Evolutionary conservation across 2,329 filamentous ascomycete genomes (phyloP).

Genomic region (Xylaria sp.): DNA sequence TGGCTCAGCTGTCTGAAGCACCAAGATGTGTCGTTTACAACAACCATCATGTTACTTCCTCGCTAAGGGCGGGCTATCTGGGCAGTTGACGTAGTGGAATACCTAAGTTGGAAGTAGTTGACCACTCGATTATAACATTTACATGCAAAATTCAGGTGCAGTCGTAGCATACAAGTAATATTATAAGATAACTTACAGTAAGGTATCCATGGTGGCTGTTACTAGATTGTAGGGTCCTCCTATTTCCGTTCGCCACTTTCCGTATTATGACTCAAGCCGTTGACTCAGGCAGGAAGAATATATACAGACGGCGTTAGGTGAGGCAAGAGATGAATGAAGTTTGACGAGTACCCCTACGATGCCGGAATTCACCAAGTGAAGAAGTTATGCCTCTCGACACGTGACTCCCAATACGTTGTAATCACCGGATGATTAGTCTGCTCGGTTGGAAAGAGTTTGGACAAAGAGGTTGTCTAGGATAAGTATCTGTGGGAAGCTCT

Average conservation of each 20-base stretch:
- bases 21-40: background rate
- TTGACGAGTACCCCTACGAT: background rate
- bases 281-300: conserved; percentile 3
- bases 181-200: conserved; percentile 57
- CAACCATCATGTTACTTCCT: background rate
- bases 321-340: too few relatives aligned
- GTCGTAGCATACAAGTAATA: conserved; percentile 23
- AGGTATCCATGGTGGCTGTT: conserved; percentile 59
- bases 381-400: background rate
- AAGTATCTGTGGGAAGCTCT: background rate
- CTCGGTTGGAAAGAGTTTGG: background rate
- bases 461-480: conserved; percentile 3
- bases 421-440: background rate
- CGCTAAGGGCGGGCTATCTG: background rate
- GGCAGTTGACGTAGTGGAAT: background rate
- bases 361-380: background rate
- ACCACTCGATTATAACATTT: conserved; percentile 9
- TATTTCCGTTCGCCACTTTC: conserved; percentile 10
- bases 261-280: background rate
- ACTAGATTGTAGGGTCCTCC: background rate
- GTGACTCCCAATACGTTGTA: background rate
- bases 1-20: background rate
- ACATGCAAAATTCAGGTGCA: conserved; percentile 15
- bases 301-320: background rate
- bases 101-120: background rate